Evolutionary conservation across 2,329 filamentous ascomycete genomes (phyloP), one percentile per base, ranked within the genome.

Genomic region (Aureobasidium sp.): DNA sequence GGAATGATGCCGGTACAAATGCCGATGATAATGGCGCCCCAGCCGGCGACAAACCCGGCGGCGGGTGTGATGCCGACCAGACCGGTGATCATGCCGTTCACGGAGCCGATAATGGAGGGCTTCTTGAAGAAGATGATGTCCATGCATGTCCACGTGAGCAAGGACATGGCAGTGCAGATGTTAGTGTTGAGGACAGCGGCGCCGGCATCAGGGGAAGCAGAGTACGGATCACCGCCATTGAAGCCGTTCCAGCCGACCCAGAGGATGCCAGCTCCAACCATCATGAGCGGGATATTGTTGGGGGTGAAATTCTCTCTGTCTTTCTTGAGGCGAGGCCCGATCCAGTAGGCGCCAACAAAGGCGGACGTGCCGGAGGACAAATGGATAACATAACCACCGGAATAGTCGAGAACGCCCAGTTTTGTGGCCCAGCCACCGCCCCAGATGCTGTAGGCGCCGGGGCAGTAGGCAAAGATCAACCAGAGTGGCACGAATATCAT

Each of bases 161-260:
- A 70, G 44, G 75, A 78, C 68, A 78, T 75, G 27, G 79, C 78
- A 8, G 79, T 78, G 66, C 72, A 75, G 53, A 81, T 70, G 64
- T 81, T 81, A 33, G 79, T 81, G 68, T 81, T 81, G 37, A 81
- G 72, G 14, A 81, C 78, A 5, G 79, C 79, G 7, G 77, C 78
- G 61, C 78, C 79, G 5, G 78, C 78, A 67, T 81, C 78, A 8
- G 78, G 75, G 45, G 71, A 77, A 9, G 79, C 79, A 11, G 77
- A 70, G 64, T 81, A 81, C n/a, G 79, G 79, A 67, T 80, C 79
- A 66, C 79, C 78, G 48, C 79, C 78, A 64, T 81, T 81, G 73
- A 81, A 81, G 44, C 79, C 79, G 67, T 81, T 81, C 79, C 79
- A 81, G 63, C 79, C 78, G 29, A 79, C 72, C 79, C 78, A 81